Percentiles rank a stretch among this genome's conserved stretches.
Evolutionary conservation across 805 yeast species (phyloP).

Genomic region (Suhomyces vadensis): DNA sequence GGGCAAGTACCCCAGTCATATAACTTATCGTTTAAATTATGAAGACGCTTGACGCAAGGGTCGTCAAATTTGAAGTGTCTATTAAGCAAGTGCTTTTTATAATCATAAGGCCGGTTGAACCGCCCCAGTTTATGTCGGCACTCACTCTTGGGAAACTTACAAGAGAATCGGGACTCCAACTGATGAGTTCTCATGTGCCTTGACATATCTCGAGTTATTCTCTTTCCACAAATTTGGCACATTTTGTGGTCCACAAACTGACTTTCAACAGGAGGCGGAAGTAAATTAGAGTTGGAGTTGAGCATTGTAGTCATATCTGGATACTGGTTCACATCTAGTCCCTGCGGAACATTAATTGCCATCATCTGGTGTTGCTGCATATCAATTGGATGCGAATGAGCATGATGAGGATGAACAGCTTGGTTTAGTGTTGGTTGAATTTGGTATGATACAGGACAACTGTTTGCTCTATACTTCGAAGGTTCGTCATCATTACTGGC

Average conservation of each 20-base stretch:
- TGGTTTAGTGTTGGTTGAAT: not conserved
- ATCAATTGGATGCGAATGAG: not conserved
- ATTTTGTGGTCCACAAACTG: constrained; percentile 38
- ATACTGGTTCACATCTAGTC: constrained; percentile 23
- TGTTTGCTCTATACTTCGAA: constrained; percentile 6
- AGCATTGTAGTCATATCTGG: constrained; percentile 43
- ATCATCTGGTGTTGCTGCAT: constrained; percentile 2
- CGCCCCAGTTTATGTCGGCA: constrained; percentile 62
- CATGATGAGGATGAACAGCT: not conserved
- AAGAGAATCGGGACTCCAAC: constrained; percentile 53
- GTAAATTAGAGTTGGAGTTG: constrained; percentile 33
- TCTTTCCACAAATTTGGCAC: constrained; percentile 56
- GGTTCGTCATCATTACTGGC: not conserved
- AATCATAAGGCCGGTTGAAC: constrained; percentile 69
- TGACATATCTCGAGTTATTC: constrained; percentile 59
- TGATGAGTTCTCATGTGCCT: constrained; percentile 66
- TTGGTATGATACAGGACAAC: constrained; percentile 8
- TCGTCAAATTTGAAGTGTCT: constrained; percentile 59
- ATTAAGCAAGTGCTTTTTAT: constrained; percentile 63
- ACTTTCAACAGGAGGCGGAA: constrained; percentile 38
- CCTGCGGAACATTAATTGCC: constrained; percentile 14
- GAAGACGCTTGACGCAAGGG: constrained; percentile 42
- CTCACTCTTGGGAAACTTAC: constrained; percentile 54
- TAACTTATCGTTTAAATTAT: constrained; percentile 55
- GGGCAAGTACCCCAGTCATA: constrained; percentile 52